Conservation (phyloP, 2,329 filamentous ascomycete genomes). For the Clonostachys solani region DNA sequence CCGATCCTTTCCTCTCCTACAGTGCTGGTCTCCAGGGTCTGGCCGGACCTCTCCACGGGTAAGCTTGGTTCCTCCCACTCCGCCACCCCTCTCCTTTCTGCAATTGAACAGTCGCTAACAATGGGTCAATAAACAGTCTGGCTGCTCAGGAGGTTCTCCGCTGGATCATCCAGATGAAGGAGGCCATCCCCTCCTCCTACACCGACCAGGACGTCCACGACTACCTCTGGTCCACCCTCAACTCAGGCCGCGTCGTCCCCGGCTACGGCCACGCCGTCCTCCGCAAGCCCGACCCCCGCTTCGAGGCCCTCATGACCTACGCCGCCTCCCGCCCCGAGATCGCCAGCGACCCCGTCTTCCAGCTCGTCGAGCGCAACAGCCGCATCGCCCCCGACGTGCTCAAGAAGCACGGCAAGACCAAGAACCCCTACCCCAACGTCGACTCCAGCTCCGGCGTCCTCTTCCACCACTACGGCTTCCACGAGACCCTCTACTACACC, state of each 20-base stretch:
- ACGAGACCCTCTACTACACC: conserved; percentile 92
- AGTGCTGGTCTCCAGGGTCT: conserved; percentile 93
- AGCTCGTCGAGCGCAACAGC: conserved; percentile 89
- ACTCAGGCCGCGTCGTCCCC: conserved; percentile 89
- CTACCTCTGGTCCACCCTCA: conserved; percentile 91
- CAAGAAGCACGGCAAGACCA: conserved; percentile 95
- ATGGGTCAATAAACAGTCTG: conserved; percentile 44
- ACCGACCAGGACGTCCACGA: conserved; percentile 77
- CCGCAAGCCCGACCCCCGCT: conserved; percentile 93
- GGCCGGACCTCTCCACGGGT: conserved; percentile 71
- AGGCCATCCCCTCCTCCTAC: conserved; percentile 74
- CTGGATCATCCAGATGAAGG: conserved; percentile 96
- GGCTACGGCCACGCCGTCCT: conserved; percentile 96
- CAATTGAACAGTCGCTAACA: not conserved
- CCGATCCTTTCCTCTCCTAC: conserved; percentile 93
- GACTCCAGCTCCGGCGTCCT: conserved; percentile 90
- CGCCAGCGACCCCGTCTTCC: conserved; percentile 82
- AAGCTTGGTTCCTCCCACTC: conserved; percentile 12
- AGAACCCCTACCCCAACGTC: conserved; percentile 97
- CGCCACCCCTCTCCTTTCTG: not conserved
- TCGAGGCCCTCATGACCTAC: conserved; percentile 96
- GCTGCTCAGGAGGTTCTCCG: conserved; percentile 96
- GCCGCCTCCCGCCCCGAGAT: conserved; percentile 82
- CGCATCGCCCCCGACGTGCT: conserved; percentile 87
- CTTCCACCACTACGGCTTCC: conserved; percentile 98